Conservation (phyloP, 192 early-diverging fungal genomes). For the Chytriomyces confervae region DNA sequence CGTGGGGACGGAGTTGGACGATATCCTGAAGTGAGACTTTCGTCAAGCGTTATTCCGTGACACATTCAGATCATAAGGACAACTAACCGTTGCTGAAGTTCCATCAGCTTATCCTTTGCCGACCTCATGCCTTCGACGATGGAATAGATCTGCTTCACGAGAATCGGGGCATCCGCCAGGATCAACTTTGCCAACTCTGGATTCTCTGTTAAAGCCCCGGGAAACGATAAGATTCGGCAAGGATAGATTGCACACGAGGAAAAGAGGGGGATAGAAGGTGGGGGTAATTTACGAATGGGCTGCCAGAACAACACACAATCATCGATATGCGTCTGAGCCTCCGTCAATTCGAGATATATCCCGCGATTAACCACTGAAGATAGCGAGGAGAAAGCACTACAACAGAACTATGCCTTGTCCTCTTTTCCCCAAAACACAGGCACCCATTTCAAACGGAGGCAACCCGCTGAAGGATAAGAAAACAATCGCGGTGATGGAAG, state of each 20-base stretch:
- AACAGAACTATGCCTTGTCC: too few relatives aligned
- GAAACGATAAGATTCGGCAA: background rate
- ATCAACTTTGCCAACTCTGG: background rate
- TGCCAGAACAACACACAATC: too few relatives aligned
- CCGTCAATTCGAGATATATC: too few relatives aligned
- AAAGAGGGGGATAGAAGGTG: background rate
- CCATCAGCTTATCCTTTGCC: constrained; percentile 3
- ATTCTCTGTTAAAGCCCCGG: background rate
- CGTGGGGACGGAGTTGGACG: constrained; percentile 66
- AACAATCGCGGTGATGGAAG: background rate
- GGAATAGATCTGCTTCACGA: constrained; percentile 4
- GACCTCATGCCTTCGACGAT: constrained; percentile 9
- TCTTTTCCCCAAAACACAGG: too few relatives aligned
- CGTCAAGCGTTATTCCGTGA: background rate
- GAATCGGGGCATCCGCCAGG: background rate
- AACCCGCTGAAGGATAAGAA: too few relatives aligned
- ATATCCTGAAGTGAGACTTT: constrained; percentile 41
- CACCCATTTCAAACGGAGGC: too few relatives aligned
- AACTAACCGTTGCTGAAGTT: constrained; percentile 15
- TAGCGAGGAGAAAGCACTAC: too few relatives aligned
- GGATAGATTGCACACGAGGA: background rate
- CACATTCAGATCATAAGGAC: background rate
- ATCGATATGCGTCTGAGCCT: too few relatives aligned
- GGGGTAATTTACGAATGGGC: too few relatives aligned
- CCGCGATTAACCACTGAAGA: too few relatives aligned